A percentile compares a stretch with the other conserved stretches of the same genome.
phyloP scores from a whole-genome alignment of 2,329 filamentous ascomycete genomes.

The Cryphonectria naterciae region DNA sequence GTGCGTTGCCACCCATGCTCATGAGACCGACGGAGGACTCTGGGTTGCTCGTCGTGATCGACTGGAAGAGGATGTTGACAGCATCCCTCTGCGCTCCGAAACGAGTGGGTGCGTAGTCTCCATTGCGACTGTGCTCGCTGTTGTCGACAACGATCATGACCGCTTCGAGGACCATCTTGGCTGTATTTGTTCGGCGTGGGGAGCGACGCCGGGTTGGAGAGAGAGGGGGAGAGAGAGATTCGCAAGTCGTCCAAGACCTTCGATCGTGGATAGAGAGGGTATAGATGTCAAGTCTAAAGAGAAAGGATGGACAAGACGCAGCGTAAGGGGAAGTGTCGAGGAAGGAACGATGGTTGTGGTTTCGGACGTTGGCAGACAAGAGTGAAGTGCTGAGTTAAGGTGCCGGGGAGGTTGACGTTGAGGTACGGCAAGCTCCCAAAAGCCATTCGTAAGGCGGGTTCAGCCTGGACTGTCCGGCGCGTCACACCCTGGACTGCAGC shows the following conservation, averaged over 20 bases:
- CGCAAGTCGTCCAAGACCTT: background rate
- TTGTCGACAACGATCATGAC: conserved; percentile 99
- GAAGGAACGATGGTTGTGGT: background rate
- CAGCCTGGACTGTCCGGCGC: conserved; percentile 29
- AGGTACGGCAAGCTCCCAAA: conserved; percentile 11
- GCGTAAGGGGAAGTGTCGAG: background rate
- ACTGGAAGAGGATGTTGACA: conserved; percentile 92
- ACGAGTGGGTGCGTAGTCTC: conserved; percentile 87
- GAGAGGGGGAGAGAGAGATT: background rate
- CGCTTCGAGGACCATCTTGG: conserved; percentile 96
- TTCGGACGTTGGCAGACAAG: conserved; percentile 1
- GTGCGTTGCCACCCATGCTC: conserved; percentile 98
- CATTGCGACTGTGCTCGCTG: conserved; percentile 97
- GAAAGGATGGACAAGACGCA: background rate
- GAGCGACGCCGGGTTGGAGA: conserved; percentile 32
- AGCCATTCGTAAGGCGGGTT: conserved; percentile 31
- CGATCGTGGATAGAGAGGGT: background rate
- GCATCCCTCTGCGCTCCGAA: conserved; percentile 97
- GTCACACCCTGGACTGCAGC: conserved; percentile 22
- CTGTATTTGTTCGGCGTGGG: conserved; percentile 32
- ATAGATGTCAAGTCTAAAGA: background rate
- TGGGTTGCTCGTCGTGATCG: conserved; percentile 92
- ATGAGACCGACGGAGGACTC: conserved; percentile 97
- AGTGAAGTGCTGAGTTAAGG: conserved; percentile 3
- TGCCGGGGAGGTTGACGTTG: conserved; percentile 14